Conservation (phyloP, 2,329 filamentous ascomycete genomes). For the Madurella mycetomatis region DNA sequence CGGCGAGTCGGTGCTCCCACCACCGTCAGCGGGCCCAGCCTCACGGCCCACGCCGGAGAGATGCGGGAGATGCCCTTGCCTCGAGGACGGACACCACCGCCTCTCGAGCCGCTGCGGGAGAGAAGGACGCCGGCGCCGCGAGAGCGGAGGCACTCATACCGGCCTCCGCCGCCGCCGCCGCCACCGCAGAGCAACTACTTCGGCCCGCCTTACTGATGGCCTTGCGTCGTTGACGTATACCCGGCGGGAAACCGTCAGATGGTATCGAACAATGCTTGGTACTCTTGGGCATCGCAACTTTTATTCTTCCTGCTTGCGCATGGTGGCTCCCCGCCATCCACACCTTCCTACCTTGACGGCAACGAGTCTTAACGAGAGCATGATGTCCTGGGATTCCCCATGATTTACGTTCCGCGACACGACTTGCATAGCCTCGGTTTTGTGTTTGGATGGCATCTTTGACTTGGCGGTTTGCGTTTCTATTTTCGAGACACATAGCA, state of each 20-base stretch:
- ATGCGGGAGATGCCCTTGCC: constrained; percentile 21
- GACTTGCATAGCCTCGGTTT: constrained; percentile 17
- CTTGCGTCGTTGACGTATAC: neutral
- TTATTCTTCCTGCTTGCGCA: neutral
- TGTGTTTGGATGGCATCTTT: constrained; percentile 10
- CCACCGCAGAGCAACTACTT: constrained; percentile 24
- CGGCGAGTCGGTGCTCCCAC: constrained; percentile 37
- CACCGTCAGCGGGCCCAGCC: constrained; percentile 35
- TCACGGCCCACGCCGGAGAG: constrained; percentile 28
- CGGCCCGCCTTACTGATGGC: constrained; percentile 8
- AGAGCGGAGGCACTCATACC: constrained; percentile 25
- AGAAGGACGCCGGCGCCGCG: constrained; percentile 37
- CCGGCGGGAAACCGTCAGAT: neutral
- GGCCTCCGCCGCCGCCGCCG: constrained; percentile 19
- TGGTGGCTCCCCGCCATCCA: neutral
- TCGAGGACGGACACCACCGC: constrained; percentile 38
- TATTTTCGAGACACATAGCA: neutral
- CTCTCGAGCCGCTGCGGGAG: constrained; percentile 31
- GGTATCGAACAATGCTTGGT: neutral
- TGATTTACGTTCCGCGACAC: constrained; percentile 4
- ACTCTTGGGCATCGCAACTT: neutral
- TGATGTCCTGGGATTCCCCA: constrained; percentile 9
- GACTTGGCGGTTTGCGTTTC: constrained; percentile 4
- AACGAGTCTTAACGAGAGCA: constrained; percentile 16
- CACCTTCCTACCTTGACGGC: constrained; percentile 6